These are phyloP conservation scores for Trichosporon coremiiforme DNA, from an alignment of 1,284 basidiomycete genomes.

Conservation along the genomic window DNA sequence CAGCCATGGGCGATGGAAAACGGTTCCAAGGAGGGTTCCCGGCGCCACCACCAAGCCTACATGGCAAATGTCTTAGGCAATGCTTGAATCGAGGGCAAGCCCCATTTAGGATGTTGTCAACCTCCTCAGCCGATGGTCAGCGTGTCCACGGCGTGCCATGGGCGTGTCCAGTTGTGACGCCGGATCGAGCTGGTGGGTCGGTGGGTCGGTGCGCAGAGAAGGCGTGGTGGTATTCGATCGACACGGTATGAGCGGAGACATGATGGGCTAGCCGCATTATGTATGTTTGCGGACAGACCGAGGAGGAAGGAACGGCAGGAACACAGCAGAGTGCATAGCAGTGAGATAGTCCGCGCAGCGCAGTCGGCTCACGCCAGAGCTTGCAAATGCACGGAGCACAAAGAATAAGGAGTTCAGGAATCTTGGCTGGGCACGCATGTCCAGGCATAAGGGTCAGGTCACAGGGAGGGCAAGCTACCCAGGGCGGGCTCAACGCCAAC, in stretches of 20 bases:
- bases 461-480: background rate
- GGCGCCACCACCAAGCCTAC: constrained; percentile 11
- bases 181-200: background rate
- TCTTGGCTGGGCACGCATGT: background rate
- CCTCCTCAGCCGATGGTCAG: constrained; percentile 5
- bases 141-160: background rate
- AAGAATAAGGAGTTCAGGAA: constrained; percentile 9
- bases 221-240: background rate
- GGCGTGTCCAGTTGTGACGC: background rate
- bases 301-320: background rate
- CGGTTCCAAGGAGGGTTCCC: background rate
- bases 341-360: background rate
- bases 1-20: background rate
- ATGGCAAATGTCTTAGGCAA: background rate
- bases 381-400: too few species aligned
- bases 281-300: background rate
- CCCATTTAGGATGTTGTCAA: background rate
- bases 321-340: background rate
- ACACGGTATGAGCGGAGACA: background rate
- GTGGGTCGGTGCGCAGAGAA: constrained; percentile 5
- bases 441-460: background rate
- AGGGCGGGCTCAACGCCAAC: background rate
- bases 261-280: background rate
- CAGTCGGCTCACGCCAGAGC: background rate
- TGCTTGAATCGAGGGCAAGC: background rate